Evolutionary conservation across 176 grass and related monocot species (phyloP).

Genomic region (Hsuehochloa calcarea): DNA sequence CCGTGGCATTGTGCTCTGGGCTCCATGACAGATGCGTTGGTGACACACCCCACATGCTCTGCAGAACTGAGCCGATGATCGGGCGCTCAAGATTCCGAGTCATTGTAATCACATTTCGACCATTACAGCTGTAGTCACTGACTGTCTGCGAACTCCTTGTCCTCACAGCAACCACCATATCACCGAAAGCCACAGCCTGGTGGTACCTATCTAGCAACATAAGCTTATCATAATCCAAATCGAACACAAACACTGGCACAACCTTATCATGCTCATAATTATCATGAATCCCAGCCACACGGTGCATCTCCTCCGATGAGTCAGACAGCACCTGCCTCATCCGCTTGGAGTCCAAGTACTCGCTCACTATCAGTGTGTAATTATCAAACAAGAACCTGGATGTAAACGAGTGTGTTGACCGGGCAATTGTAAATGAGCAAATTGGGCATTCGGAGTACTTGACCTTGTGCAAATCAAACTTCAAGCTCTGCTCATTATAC

Average conservation of each 20-base stretch:
- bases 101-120: conserved; percentile 74
- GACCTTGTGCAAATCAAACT: conserved; percentile 49
- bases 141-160: conserved; percentile 82
- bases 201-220: conserved; percentile 79
- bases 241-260: conserved; percentile 85
- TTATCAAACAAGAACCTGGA: conserved; percentile 93
- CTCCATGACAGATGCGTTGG: conserved; percentile 82
- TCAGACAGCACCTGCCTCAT: conserved; percentile 83
- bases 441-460: conserved; percentile 73
- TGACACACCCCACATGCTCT: conserved; percentile 90
- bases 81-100: conserved; percentile 76
- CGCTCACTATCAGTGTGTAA: conserved; percentile 84
- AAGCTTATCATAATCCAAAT: conserved; percentile 85
- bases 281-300: conserved; percentile 46
- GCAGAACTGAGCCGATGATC: conserved; percentile 75
- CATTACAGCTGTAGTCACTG: conserved; percentile 97
- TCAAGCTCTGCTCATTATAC: conserved; percentile 58
- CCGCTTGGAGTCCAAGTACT: conserved; percentile 92
- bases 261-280: conserved; percentile 61
- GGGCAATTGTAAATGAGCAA: conserved; percentile 73
- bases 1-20: conserved; percentile 59
- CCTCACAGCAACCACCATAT: conserved; percentile 92
- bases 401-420: conserved; percentile 68
- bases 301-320: conserved; percentile 66
- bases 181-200: conserved; percentile 75